Percentiles rank a stretch among this genome's conserved stretches.
phyloP scores from a whole-genome alignment of 164 flowering plant species.

The Amborella trichopoda region DNA sequence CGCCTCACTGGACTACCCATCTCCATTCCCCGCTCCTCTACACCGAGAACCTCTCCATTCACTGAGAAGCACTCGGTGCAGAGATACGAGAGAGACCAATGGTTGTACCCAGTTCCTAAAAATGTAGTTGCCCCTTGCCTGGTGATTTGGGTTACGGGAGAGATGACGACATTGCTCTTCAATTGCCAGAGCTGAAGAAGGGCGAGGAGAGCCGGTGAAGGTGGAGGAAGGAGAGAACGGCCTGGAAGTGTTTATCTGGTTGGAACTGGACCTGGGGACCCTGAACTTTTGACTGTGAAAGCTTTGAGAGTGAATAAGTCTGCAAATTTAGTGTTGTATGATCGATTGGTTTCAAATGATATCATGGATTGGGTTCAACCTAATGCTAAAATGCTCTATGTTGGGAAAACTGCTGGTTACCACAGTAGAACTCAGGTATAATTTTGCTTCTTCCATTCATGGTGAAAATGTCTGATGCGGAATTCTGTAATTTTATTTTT shows the following conservation, averaged over 20 bases:
- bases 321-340: conserved; percentile 86
- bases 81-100: conserved; percentile 50
- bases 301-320: conserved; percentile 59
- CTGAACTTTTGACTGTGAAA: conserved; percentile 77
- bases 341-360: conserved; percentile 84
- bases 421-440: conserved; percentile 94
- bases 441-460: background rate
- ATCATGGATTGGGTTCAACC: conserved; percentile 63
- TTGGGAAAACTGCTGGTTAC: conserved; percentile 95
- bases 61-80: conserved; percentile 61
- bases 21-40: no score
- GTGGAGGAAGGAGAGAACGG: conserved; percentile 7
- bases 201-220: conserved; percentile 10
- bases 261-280: conserved; percentile 98
- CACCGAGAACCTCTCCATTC: conserved; percentile 35
- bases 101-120: conserved; percentile 48
- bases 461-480: no score
- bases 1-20: no score
- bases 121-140: conserved; percentile 15
- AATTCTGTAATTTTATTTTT: background rate
- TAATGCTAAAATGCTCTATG: conserved; percentile 76
- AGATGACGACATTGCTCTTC: conserved; percentile 61
- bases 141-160: conserved; percentile 22
- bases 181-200: conserved; percentile 73
- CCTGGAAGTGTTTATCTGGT: conserved; percentile 84